phyloP scores from a whole-genome alignment of 108 stramenopile genomes.

The Cyclotella kingstonii region DNA sequence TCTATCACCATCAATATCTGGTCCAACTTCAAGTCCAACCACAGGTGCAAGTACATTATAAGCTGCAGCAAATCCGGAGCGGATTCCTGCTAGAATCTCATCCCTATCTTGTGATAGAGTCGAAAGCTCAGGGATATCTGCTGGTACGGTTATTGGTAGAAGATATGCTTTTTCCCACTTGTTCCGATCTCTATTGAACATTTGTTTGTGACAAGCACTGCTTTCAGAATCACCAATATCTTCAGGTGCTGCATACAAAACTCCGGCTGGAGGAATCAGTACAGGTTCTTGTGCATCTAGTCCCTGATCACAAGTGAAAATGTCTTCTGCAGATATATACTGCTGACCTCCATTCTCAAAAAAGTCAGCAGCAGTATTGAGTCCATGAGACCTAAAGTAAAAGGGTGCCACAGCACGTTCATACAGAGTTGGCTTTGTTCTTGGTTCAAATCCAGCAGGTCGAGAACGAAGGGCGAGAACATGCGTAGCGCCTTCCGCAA shows the following conservation, averaged over 20 bases:
- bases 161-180: conserved; percentile 71
- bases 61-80: conserved; percentile 69
- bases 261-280: conserved; percentile 64
- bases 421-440: conserved; percentile 67
- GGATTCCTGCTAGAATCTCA: conserved; percentile 65
- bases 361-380: conserved; percentile 58
- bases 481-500: conserved; percentile 80
- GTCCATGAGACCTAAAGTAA: conserved; percentile 69
- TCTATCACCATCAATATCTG: conserved; percentile 23
- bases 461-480: conserved; percentile 63
- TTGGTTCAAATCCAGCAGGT: conserved; percentile 55
- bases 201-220: neutral
- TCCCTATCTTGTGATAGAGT: conserved; percentile 61
- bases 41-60: conserved; percentile 66
- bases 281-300: conserved; percentile 37
- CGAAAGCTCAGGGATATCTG: conserved; percentile 53
- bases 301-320: conserved; percentile 67
- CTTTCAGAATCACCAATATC: conserved; percentile 9
- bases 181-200: conserved; percentile 10
- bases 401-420: conserved; percentile 69
- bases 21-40: conserved; percentile 25
- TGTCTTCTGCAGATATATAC: conserved; percentile 78
- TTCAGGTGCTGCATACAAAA: conserved; percentile 58
- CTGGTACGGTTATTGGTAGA: conserved; percentile 62
- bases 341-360: conserved; percentile 81